Percentiles rank a stretch among this genome's conserved stretches.
phyloP scores from a whole-genome alignment of 257 asterid genomes.

The Gynochthodes officinalis region DNA sequence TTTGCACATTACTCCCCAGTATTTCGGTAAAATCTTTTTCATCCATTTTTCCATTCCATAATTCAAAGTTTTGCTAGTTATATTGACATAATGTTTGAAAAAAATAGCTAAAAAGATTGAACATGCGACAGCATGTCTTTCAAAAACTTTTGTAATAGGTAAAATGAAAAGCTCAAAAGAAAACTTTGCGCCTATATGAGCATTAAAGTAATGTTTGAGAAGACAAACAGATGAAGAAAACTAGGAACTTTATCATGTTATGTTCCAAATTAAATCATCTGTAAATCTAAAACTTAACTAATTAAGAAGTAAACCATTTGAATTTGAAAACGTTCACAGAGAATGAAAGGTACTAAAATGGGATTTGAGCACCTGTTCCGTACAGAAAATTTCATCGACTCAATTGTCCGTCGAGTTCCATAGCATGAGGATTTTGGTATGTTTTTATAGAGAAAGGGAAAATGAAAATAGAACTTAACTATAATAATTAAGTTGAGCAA shows the following conservation, averaged over 20 bases:
- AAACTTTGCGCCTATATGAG: too few relatives aligned
- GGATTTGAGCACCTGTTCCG: not conserved
- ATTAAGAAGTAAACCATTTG: not conserved
- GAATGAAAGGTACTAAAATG: not conserved
- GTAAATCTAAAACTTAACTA: not conserved
- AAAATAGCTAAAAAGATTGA: not conserved
- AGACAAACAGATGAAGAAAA: not conserved
- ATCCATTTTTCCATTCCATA: not conserved
- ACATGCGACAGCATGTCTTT: too few relatives aligned
- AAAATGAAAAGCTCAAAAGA: too few relatives aligned
- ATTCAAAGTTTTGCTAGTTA: not conserved
- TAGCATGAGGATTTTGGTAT: not conserved
- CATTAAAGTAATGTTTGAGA: too few relatives aligned
- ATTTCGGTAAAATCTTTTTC: too few relatives aligned
- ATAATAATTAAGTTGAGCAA: conserved; percentile 19
- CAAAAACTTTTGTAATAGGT: too few relatives aligned
- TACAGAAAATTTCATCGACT: not conserved
- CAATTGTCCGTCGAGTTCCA: not conserved
- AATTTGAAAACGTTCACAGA: not conserved
- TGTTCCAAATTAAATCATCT: not conserved
- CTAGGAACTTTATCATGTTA: not conserved
- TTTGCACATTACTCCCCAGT: not conserved
- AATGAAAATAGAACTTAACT: not conserved
- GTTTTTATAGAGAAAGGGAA: not conserved
- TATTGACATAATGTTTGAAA: not conserved